Evolutionary conservation across 805 yeast genomes (phyloP), one percentile per base, ranked within the genome.

Genomic region (Saccharomyces mikatae): DNA sequence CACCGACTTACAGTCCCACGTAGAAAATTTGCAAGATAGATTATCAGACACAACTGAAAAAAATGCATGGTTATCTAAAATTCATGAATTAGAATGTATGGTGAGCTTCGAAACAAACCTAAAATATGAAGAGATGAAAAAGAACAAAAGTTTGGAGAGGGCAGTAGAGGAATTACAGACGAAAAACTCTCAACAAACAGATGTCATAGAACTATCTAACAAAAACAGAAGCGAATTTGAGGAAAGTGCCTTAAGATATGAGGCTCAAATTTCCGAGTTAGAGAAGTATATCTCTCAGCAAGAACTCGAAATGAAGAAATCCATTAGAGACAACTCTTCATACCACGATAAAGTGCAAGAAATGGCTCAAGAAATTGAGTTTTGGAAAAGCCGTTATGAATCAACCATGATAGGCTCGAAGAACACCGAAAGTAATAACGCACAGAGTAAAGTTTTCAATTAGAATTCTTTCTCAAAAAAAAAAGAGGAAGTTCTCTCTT

Each of bases 181-280:
- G 41, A 76, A 80, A 48, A 74, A 76, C 52, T 80, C 76, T 29
- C 79, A 75, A 57, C 85, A 84, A 59, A 63, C 73, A 3, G 74
- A 73, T 48, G 76, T 81, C 26, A 74, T 80, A 41, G 74, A 76
- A 51, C 71, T 76, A 52, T 82, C 82, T 55, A 80, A 80, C 56
- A 83, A 79, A 51, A 90, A 85, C 59, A 82, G 81, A 62, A 73
- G 77, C 56, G 76, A 77, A 52, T 76, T 78, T 56, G 84, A 81
- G 57, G 74, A 76, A 48, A 79, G 80, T 54, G 74, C 83, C 31
- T 57, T 67, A 13, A 78, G 71, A 65, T 73, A 76, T 71, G 78
- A 69, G 60, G 75, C 67, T 48, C 75, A 71, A n/a, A 62, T 80
- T n/a, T 70, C 64, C 22, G 63, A 68, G 27, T 63, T 80, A 60